Base-by-base conservation (phyloP, 208 protist species). In the Leishmania guyanensis region DNA sequence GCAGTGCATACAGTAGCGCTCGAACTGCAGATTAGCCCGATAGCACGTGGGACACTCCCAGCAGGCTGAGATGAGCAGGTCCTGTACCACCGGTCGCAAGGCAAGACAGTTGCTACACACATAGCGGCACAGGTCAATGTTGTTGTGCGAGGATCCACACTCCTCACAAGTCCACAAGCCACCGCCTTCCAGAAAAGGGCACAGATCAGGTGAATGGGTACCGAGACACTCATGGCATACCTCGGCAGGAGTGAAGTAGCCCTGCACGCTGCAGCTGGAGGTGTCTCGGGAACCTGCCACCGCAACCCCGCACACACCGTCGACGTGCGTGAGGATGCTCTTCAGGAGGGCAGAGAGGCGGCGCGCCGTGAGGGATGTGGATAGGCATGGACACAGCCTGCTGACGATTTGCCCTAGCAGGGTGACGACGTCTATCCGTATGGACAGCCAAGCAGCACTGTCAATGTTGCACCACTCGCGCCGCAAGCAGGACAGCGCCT, bases 1-100 rank as follows among this genome's bases (percentile, higher is more conserved):
- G 71, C 95, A 98, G 85, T 93, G 87, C 39, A 95, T 91, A 78
- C 95, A 98, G 77, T 92, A 95, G 43, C 71, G 78, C 87, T 98
- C 95, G 78, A 97, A 92, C 64, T 88, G 84, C n/a, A 93, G 62
- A 81, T 96, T 96, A 14, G 85, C 88, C 14, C 92, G 80, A 33
- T 86, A 75, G 74, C 94, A 96, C 51, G 56, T 39, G 56, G 43
- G 77, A 71, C 94, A 97, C 69, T 87, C 78, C 92, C 92, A 97
- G 82, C 87, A 91, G 66, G 93, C 86, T 14, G 87, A 86, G 43
- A 91, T 86, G 2, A 89, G 79, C 66, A 85, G 33, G n/a, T 88
- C 86, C 83, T 89, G 91, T 69, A 94, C 89, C 14, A 72, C 80
- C 0, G 88, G 88, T 8, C 94, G 91, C 70, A 96, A 80, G 0